Evolutionary conservation across 2,329 filamentous ascomycete species (phyloP), one percentile per base, ranked within the genome.

Genomic region (Colletotrichum musicola): DNA sequence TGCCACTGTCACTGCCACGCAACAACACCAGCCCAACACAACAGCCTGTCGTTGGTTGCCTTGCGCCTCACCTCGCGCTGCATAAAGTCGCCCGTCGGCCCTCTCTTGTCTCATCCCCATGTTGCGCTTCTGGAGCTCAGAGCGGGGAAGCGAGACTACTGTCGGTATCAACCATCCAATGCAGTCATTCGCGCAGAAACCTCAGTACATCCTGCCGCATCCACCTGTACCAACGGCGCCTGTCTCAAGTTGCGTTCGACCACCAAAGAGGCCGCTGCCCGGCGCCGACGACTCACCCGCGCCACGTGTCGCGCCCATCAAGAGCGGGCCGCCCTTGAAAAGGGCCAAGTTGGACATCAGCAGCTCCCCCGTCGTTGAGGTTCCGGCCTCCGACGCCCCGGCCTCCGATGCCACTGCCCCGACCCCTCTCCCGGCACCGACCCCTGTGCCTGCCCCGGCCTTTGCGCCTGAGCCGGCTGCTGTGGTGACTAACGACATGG

Each of bases 61-160:
- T 68, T 27, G 62, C 65, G 54, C 65, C 64, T 68, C 64, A 64
- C 30, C 25, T 38, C 38, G 49, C 60, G 30, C 56, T 13, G 62
- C 62, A 68, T 68, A 68, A 60, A 57, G 22, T 62, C 65, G 30
- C 27, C 54, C 42, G 47, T 51, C 40, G 35, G 46, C 22, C 40
- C 49, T 56, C 35, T 73, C 69, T 72, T 70, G 71, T 72, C 72
- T 71, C 69, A 69, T 74, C 72, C 70, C 72, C 83, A 90, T 90
- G 88, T 89, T 90, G 80, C 84, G 86, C 73, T 87, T 89, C 76
- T 90, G 87, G 86, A 81, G 83, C 75, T 83, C 85, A 74, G 88
- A 89, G 72, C 83, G 84, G 84, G 85, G 84, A 84, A 85, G 83
- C 81, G 86, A 89, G 65, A 84, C 82, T 78, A 79, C 81, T 72